Conservation (phyloP, 1,139 yeast genomes). For the Debaryomyces subglobosus region DNA sequence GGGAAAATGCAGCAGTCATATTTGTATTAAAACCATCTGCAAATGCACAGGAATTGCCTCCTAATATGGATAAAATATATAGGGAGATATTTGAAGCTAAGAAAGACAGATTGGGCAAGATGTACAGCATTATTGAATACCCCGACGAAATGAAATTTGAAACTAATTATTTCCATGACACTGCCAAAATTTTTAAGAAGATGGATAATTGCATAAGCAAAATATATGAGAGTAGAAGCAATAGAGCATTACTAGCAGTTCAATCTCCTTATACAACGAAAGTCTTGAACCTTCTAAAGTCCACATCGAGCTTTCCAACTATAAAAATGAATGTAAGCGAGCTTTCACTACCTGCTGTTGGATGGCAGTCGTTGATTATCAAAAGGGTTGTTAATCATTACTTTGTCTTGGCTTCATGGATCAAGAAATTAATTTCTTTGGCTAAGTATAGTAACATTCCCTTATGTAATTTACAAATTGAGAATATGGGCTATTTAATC, state of each 20-base stretch:
- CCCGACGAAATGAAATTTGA: constrained; percentile 56
- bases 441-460: constrained; percentile 83
- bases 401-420: constrained; percentile 75
- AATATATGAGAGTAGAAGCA: constrained; percentile 69
- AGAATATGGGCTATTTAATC: constrained; percentile 75
- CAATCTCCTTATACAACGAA: constrained; percentile 69
- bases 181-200: constrained; percentile 53
- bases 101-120: constrained; percentile 45
- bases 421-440: constrained; percentile 64
- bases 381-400: constrained; percentile 72
- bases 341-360: constrained; percentile 69
- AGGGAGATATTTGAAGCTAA: constrained; percentile 53
- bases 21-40: constrained; percentile 71
- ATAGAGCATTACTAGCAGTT: constrained; percentile 65
- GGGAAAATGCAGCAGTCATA: constrained; percentile 57
- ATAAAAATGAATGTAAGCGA: constrained; percentile 61
- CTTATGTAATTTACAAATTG: constrained; percentile 77
- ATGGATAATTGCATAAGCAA: constrained; percentile 57
- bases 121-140: constrained; percentile 53
- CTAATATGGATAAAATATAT: constrained; percentile 56
- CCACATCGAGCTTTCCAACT: constrained; percentile 64
- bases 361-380: constrained; percentile 81
- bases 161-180: constrained; percentile 50
- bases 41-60: constrained; percentile 68
- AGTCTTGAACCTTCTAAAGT: constrained; percentile 44